A percentile compares a stretch with the other conserved stretches of the same genome.
phyloP scores from a whole-genome alignment of 106 monocot genomes.

The Posidonia australis region DNA sequence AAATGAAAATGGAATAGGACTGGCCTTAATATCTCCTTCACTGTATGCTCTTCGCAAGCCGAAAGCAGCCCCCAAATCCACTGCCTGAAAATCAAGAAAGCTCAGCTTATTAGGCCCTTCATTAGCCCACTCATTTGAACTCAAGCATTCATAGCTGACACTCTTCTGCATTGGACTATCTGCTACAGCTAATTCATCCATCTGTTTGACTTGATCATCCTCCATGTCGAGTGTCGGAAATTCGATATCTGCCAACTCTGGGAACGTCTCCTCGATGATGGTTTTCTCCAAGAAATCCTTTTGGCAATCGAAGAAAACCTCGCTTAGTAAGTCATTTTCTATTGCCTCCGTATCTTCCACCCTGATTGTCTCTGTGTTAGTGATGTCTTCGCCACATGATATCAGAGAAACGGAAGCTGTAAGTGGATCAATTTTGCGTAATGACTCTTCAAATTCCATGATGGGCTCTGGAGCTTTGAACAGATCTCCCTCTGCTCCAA shows the following conservation, averaged over 20 bases:
- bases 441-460: slow-evolving; percentile 29
- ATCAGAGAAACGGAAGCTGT: slow-evolving; percentile 35
- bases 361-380: slow-evolving; percentile 33
- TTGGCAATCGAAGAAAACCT: slow-evolving; percentile 46
- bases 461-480: slow-evolving; percentile 70
- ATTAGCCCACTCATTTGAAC: slow-evolving; percentile 1
- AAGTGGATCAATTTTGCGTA: slow-evolving; percentile 23
- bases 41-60: slow-evolving; percentile 28
- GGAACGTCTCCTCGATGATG: slow-evolving; percentile 1
- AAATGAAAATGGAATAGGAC: neutral
- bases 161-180: slow-evolving; percentile 18
- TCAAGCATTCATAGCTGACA: slow-evolving; percentile 9
- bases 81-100: slow-evolving; percentile 9
- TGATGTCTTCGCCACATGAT: no score
- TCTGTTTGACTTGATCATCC: neutral
- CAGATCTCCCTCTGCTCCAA: slow-evolving; percentile 64
- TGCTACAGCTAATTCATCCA: neutral
- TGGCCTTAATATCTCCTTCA: slow-evolving; percentile 41
- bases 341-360: slow-evolving; percentile 39
- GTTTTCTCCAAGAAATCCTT: slow-evolving; percentile 13
- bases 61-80: slow-evolving; percentile 18
- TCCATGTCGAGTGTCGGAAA: slow-evolving; percentile 3
- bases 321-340: slow-evolving; percentile 36
- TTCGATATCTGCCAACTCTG: slow-evolving; percentile 7
- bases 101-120: neutral